These are phyloP conservation scores for Trametopsis cervina DNA, from an alignment of 768 basidiomycete genomes.

Conservation along the genomic window DNA sequence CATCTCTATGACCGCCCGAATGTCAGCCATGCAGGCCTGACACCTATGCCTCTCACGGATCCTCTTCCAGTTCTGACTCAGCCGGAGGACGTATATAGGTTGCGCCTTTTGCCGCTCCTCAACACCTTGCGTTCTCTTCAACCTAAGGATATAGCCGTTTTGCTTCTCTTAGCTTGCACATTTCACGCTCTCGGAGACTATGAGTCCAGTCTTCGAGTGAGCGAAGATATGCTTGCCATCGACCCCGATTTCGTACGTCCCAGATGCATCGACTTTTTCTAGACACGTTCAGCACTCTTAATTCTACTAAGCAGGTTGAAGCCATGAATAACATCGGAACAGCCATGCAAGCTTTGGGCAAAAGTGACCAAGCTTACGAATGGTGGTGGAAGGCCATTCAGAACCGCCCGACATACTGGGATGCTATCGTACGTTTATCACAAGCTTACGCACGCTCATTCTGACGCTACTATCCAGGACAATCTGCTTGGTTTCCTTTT, in stretches of 20 bases:
- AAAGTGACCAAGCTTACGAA: conserved; percentile 25
- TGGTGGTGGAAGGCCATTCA: conserved; percentile 37
- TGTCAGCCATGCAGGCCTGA: conserved; percentile 5
- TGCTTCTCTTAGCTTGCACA: conserved; percentile 31
- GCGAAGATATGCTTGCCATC: conserved; percentile 27
- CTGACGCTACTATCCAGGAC: no score
- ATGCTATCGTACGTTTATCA: conserved; percentile 26
- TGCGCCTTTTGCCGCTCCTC: conserved; percentile 28
- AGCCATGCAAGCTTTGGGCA: conserved; percentile 27
- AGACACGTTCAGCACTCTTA: no score
- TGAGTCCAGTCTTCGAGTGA: conserved; percentile 22
- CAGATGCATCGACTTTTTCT: not conserved
- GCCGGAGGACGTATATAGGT: conserved; percentile 16
- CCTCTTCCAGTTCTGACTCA: conserved; percentile 1
- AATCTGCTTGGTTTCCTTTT: conserved; percentile 29
- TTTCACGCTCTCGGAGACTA: conserved; percentile 28
- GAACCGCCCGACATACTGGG: conserved; percentile 26
- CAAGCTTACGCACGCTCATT: no score
- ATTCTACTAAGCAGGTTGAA: conserved; percentile 25
- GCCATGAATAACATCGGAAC: conserved; percentile 37
- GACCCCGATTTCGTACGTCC: conserved; percentile 19
- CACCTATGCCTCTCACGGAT: conserved; percentile 9
- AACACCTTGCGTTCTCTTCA: conserved; percentile 25
- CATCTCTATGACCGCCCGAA: conserved; percentile 22
- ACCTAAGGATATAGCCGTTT: conserved; percentile 26